Base-by-base conservation (phyloP, 1,284 basidiomycete species). In the Psilocybe mexicana region DNA sequence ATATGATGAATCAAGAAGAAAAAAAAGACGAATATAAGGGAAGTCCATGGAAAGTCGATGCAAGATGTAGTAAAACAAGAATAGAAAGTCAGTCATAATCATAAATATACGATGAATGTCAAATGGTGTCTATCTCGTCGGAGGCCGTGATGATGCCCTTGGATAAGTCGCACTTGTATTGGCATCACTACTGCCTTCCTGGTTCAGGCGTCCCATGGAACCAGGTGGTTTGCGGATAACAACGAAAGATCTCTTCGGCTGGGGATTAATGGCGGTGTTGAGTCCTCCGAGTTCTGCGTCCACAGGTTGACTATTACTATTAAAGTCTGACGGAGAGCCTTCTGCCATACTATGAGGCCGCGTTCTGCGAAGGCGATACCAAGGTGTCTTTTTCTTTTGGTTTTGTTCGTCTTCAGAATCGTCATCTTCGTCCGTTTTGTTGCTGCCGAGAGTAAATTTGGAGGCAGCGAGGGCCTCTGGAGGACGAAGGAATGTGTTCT, bases 321-420 rank as follows among this genome's bases (percentile, higher is more conserved):
- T 45, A 47, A 62, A 38, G 44, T 56, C 57, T 36, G 62, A 53
- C 52, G 65, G 73, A 14, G 67, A 65, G 4, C 81, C 82, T 53
- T 88, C 87, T 63, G 46, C 46, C 46, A 79, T 85, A 63, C 84
- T 88, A 62, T 86, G 79, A 38, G 82, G 79, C 49, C 87, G 78
- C 63, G 77, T 78, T 63, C 83, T 81, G 36, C 84, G 76, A 38
- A 88, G 64, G 51, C 83, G 82, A 68, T 81, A 88, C 89, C 88
- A 91, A 35, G 80, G 79, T 66, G 82, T 86, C 76, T 86, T 88
- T 72, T 72, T 82, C 23, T 77, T 75, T 43, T 70, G 65, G 24
- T 67, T 66, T 54, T 73, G 70, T 28, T 73, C 73, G 18, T 73
- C 74, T 45, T 75, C 77, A 45, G 74, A 72, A 52, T 74, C 76